These are phyloP conservation scores for Blastobotrys buckinghamii DNA, from an alignment of 1,139 yeast genomes.

Conservation along the genomic window DNA sequence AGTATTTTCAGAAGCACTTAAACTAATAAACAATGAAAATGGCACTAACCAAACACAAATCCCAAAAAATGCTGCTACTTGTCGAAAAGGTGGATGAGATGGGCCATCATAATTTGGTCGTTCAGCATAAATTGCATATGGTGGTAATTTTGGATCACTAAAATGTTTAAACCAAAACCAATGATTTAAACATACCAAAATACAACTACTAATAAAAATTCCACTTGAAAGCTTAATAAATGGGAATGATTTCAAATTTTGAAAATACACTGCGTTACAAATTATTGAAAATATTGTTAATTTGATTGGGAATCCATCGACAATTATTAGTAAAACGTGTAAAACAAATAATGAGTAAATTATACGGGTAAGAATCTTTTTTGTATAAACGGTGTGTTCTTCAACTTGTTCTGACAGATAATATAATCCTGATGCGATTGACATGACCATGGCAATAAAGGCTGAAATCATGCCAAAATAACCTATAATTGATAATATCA, in stretches of 20 bases:
- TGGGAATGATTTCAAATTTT: conserved; percentile 77
- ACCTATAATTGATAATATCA: conserved; percentile 53
- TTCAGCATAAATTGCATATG: conserved; percentile 33
- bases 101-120: conserved; percentile 39
- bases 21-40: conserved; percentile 81
- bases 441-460: conserved; percentile 62
- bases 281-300: conserved; percentile 59
- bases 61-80: conserved; percentile 91
- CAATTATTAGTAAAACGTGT: conserved; percentile 51
- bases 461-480: conserved; percentile 70
- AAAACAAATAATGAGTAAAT: conserved; percentile 54
- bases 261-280: conserved; percentile 67
- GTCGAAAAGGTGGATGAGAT: conserved; percentile 75
- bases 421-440: conserved; percentile 81
- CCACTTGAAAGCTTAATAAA: conserved; percentile 68
- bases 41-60: conserved; percentile 93
- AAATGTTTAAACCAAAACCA: conserved; percentile 87
- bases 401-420: conserved; percentile 89
- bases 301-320: conserved; percentile 75
- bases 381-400: conserved; percentile 85
- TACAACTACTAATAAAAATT: conserved; percentile 62
- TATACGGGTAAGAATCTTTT: conserved; percentile 53
- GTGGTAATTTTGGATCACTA: conserved; percentile 54
- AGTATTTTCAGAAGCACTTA: conserved; percentile 87
- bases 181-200: conserved; percentile 72